phyloP scores from a whole-genome alignment of 345 rosid species.

The Cardamine chenopodiifolia region DNA sequence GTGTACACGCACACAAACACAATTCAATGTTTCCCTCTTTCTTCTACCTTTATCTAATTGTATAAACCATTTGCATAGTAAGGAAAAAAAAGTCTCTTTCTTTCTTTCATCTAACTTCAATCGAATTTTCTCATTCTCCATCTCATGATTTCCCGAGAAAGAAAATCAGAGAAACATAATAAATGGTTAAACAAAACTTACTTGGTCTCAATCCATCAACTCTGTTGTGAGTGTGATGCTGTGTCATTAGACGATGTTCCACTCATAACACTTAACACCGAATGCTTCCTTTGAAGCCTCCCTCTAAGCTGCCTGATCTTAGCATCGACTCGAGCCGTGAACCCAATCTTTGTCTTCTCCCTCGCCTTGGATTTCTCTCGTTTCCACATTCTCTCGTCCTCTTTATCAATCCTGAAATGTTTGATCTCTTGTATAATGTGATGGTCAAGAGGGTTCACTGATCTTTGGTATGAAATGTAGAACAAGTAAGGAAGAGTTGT shows the following conservation, averaged over 20 bases:
- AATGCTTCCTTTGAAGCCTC: constrained; percentile 40
- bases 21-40: constrained; percentile 12
- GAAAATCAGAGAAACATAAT: background rate
- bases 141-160: constrained; percentile 3
- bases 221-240: constrained; percentile 30
- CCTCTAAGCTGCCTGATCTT: constrained; percentile 42
- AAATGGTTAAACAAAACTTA: constrained; percentile 33
- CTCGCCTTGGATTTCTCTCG: constrained; percentile 60
- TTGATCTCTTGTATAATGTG: constrained; percentile 79
- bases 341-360: constrained; percentile 56
- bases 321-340: constrained; percentile 71
- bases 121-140: constrained; percentile 7
- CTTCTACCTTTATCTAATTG: constrained; percentile 29
- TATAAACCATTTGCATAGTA: constrained; percentile 19
- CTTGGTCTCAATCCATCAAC: constrained; percentile 26
- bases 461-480: constrained; percentile 52
- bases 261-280: constrained; percentile 38
- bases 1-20: constrained; percentile 11
- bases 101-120: constrained; percentile 12
- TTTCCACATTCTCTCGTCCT: constrained; percentile 58
- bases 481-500: constrained; percentile 60
- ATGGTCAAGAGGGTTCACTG: constrained; percentile 66
- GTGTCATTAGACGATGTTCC: constrained; percentile 43
- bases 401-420: constrained; percentile 50
- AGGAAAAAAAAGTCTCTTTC: background rate